Evolutionary conservation across 495 filamentous ascomycete genomes (phyloP).

Genomic region (Hypoxylon cercidicola): DNA sequence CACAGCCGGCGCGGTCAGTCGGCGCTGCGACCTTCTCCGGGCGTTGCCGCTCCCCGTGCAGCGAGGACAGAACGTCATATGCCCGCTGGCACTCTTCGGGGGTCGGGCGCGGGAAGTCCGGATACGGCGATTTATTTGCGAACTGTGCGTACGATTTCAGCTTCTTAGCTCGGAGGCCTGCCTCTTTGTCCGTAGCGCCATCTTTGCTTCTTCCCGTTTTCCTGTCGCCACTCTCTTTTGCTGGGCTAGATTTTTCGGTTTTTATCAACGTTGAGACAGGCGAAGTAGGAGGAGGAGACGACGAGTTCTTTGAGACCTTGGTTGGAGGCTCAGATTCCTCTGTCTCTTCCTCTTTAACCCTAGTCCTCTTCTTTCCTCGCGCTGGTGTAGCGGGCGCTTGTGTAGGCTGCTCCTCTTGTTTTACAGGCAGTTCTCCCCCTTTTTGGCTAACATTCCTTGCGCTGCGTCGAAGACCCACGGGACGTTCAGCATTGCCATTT

Average conservation of each 20-base stretch:
- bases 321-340: slow-evolving; percentile 3
- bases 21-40: slow-evolving; percentile 75
- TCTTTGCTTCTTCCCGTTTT: background rate
- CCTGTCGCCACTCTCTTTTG: background rate
- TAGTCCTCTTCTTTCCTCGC: slow-evolving; percentile 16
- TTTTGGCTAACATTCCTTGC: slow-evolving; percentile 18
- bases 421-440: slow-evolving; percentile 13
- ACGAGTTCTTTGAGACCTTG: slow-evolving; percentile 14
- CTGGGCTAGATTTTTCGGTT: slow-evolving; percentile 5
- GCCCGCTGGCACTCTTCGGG: slow-evolving; percentile 76
- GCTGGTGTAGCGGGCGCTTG: background rate
- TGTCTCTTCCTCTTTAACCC: slow-evolving; percentile 13
- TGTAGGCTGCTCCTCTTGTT: slow-evolving; percentile 13
- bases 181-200: slow-evolving; percentile 7
- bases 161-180: slow-evolving; percentile 45
- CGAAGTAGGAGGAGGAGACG: background rate
- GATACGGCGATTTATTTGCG: slow-evolving; percentile 68
- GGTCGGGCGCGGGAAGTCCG: slow-evolving; percentile 73
- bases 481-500: slow-evolving; percentile 1
- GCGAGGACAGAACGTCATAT: slow-evolving; percentile 67
- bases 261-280: slow-evolving; percentile 4
- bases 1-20: slow-evolving; percentile 78
- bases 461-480: slow-evolving; percentile 31
- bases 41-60: slow-evolving; percentile 72
- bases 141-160: slow-evolving; percentile 47